Conservation (phyloP, 805 yeast species). For the Yarrowia keelungensis region DNA sequence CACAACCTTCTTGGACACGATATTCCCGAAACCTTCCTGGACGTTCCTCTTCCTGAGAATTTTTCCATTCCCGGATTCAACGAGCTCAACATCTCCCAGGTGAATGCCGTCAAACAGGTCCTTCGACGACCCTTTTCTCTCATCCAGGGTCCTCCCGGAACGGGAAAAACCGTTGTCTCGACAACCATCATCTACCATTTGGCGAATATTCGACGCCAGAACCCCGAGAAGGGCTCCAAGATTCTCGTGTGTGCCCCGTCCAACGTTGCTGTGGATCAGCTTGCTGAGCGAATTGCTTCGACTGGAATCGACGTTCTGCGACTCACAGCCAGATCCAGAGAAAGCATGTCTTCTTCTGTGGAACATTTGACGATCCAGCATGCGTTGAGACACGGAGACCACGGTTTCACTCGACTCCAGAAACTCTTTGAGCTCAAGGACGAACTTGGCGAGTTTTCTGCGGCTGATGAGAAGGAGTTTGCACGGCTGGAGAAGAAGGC, state of each 20-base stretch:
- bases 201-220: conserved; percentile 53
- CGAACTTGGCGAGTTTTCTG: conserved; percentile 72
- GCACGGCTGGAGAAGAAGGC: conserved; percentile 54
- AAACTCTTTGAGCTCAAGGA: conserved; percentile 65
- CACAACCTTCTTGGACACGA: conserved; percentile 83
- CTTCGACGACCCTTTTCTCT: conserved; percentile 75
- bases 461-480: conserved; percentile 58
- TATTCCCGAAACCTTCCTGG: conserved; percentile 57
- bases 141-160: conserved; percentile 96
- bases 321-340: conserved; percentile 76
- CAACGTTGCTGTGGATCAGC: conserved; percentile 92
- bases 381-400: conserved; percentile 55
- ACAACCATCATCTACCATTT: conserved; percentile 86
- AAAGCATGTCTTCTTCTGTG: conserved; percentile 75
- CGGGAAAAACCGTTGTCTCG: conserved; percentile 94
- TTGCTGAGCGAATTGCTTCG: conserved; percentile 72
- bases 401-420: conserved; percentile 54
- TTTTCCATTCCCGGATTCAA: conserved; percentile 73
- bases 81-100: conserved; percentile 77
- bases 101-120: conserved; percentile 74
- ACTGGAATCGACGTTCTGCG: conserved; percentile 81
- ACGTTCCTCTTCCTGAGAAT: conserved; percentile 64
- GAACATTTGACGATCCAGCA: conserved; percentile 64
- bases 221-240: conserved; percentile 57
- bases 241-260: conserved; percentile 94